Evolutionary conservation across 1,284 basidiomycete genomes (phyloP).

Genomic region (Cutaneotrichosporon sp.): DNA sequence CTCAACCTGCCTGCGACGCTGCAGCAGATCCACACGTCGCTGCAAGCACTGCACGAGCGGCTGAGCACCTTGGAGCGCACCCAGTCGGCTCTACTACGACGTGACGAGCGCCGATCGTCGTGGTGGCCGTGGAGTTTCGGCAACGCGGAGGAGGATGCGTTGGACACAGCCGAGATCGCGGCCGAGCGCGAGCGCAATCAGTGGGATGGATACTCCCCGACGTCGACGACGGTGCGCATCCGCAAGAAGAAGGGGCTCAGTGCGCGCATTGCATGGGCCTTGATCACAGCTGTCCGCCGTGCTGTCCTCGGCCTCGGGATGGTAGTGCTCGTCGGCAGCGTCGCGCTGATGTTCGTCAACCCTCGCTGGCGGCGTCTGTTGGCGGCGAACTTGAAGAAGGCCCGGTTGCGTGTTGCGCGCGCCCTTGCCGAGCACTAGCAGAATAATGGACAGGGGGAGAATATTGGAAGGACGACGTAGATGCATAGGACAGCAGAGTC

Average conservation of each 20-base stretch:
- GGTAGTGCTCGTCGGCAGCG: slow-evolving; percentile 26
- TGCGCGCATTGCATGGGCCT: slow-evolving; percentile 30
- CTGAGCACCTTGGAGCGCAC: slow-evolving; percentile 65
- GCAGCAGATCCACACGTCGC: slow-evolving; percentile 63
- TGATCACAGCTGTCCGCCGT: slow-evolving; percentile 32
- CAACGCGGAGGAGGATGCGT: slow-evolving; percentile 30
- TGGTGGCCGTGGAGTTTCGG: slow-evolving; percentile 31
- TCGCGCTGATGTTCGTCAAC: slow-evolving; percentile 26
- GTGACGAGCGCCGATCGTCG: slow-evolving; percentile 35
- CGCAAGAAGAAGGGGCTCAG: slow-evolving; percentile 24
- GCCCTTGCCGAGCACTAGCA: background rate
- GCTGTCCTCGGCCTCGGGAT: slow-evolving; percentile 35
- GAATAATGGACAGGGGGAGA: too few species aligned
- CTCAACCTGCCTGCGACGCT: slow-evolving; percentile 37
- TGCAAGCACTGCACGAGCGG: slow-evolving; percentile 84
- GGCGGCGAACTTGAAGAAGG: slow-evolving; percentile 1
- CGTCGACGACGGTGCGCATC: slow-evolving; percentile 17
- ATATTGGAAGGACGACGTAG: too few species aligned
- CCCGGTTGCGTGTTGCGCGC: slow-evolving; percentile 10
- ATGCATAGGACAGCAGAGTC: background rate
- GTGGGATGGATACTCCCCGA: slow-evolving; percentile 9
- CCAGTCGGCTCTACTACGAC: slow-evolving; percentile 36
- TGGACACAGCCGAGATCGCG: slow-evolving; percentile 36
- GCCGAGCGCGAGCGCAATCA: slow-evolving; percentile 15
- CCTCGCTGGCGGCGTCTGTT: slow-evolving; percentile 28